These are phyloP conservation scores for Phialocephala subalpina DNA, from an alignment of 2,329 filamentous ascomycete genomes.

Conservation along the genomic window DNA sequence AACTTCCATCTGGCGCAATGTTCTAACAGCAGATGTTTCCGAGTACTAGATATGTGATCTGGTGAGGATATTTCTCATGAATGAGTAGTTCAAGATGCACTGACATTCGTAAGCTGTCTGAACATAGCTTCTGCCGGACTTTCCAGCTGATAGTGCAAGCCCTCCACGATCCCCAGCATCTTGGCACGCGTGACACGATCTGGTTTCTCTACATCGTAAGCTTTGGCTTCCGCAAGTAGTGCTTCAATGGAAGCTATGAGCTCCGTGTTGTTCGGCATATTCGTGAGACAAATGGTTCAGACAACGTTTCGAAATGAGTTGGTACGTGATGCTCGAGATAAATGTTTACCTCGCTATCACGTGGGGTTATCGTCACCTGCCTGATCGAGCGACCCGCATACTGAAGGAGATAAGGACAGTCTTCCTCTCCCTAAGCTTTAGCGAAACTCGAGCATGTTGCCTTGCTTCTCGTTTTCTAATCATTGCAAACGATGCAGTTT, in stretches of 20 bases:
- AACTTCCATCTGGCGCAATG: conserved; percentile 34
- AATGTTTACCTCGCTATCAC: not conserved
- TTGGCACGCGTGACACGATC: conserved; percentile 23
- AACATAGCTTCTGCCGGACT: conserved; percentile 41
- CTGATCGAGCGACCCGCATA: too few relatives aligned
- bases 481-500: too few relatives aligned
- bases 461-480: too few relatives aligned
- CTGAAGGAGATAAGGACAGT: too few relatives aligned
- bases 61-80: not conserved
- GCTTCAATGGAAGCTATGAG: conserved; percentile 29
- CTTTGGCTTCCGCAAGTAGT: conserved; percentile 29
- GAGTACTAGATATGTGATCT: conserved; percentile 23
- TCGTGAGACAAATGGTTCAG: not conserved
- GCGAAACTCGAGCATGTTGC: too few relatives aligned
- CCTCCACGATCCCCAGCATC: conserved; percentile 28
- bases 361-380: not conserved
- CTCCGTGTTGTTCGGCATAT: conserved; percentile 23
- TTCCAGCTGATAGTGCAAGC: conserved; percentile 36
- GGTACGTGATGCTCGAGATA: not conserved
- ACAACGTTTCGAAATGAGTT: not conserved
- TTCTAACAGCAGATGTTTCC: conserved; percentile 36
- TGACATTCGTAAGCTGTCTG: conserved; percentile 40
- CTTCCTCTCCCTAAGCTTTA: too few relatives aligned
- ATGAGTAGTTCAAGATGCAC: not conserved
- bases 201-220: conserved; percentile 25